Percentiles rank a stretch among this genome's conserved stretches.
Evolutionary conservation across 345 rosid genomes (phyloP).

Genomic region (Populus davidiana): DNA sequence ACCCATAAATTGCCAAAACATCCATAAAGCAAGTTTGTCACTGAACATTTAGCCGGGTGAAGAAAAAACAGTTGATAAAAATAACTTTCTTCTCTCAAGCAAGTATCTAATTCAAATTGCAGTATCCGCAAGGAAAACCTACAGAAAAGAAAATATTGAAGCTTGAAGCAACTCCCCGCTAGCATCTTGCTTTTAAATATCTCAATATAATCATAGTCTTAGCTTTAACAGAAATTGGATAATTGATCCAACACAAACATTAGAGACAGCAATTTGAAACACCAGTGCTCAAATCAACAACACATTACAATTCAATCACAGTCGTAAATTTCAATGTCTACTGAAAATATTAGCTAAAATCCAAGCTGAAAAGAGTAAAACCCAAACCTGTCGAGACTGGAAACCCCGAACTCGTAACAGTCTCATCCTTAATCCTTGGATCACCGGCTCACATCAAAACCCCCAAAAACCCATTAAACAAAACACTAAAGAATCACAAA

Average conservation of each 20-base stretch:
- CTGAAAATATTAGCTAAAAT: neutral
- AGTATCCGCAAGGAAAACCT: too few relatives aligned
- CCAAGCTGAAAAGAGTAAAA: neutral
- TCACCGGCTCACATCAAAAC: constrained; percentile 44
- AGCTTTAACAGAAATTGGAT: neutral
- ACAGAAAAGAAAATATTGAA: too few relatives aligned
- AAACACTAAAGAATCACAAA: neutral
- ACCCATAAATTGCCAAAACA: constrained; percentile 52
- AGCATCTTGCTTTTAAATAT: neutral
- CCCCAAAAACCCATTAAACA: constrained; percentile 3
- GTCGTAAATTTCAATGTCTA: constrained; percentile 13
- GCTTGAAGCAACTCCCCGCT: too few relatives aligned
- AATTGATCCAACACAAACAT: neutral
- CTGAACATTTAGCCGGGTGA: neutral
- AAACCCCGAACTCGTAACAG: constrained; percentile 86
- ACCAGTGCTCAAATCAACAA: too few relatives aligned
- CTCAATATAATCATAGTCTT: neutral
- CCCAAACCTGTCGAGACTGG: constrained; percentile 80
- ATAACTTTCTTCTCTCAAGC: too few relatives aligned
- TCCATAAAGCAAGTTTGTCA: neutral
- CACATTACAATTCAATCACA: constrained; percentile 2
- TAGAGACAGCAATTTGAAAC: neutral
- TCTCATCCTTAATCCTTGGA: constrained; percentile 60
- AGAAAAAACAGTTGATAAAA: too few relatives aligned
- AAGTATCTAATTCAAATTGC: too few relatives aligned